Base-by-base conservation (phyloP, 192 early-diverging fungal species). In the Coemansia sp. region DNA sequence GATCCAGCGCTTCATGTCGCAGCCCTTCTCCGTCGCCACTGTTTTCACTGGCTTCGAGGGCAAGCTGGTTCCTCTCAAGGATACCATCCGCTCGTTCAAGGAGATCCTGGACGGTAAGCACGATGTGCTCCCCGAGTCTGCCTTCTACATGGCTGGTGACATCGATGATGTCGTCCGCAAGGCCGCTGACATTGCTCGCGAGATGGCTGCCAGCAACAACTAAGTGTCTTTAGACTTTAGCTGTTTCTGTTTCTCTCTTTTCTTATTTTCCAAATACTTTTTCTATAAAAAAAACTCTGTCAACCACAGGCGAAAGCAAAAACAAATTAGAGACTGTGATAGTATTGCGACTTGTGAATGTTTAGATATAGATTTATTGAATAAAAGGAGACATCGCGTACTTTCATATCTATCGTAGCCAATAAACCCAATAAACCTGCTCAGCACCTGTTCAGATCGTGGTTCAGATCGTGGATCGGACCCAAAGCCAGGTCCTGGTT, bases 1-100 rank as follows among this genome's bases (percentile, higher is more conserved):
- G 90, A 96, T 97, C 83, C 94, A 96, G 90, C 88, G 91, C 82
- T 97, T 97, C 90, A 95, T 97, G 94, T 93, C 91, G 72, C 96
- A 97, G 88, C 96, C 96, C 51, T 97, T 97, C 89, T 89, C 90
- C 56, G 94, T 95, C 61, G 96, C 96, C 82, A 90, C 94, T 66
- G 90, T 97, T 65, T 97, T 97, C 88, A 97, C 94, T 85, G 95
- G 95, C 87, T 96, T 89, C 83, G 93, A 94, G 84, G 94, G 94
- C 87, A 91, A 93, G 85, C 91, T 93, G 72, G 94, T 97, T 68
- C 79, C 85, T 34, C 80, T 89, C 51, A 84, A 92, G 85, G 96
- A 98, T 77, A 98, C 96, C 68, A 91, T 98, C 85, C 92, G 92
- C 73, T 96, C 94, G 29, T 98, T 98, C 89, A 90, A 89, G 87